Conservation (phyloP, 1,284 basidiomycete genomes). For the Ceratobasidium theobromae region DNA sequence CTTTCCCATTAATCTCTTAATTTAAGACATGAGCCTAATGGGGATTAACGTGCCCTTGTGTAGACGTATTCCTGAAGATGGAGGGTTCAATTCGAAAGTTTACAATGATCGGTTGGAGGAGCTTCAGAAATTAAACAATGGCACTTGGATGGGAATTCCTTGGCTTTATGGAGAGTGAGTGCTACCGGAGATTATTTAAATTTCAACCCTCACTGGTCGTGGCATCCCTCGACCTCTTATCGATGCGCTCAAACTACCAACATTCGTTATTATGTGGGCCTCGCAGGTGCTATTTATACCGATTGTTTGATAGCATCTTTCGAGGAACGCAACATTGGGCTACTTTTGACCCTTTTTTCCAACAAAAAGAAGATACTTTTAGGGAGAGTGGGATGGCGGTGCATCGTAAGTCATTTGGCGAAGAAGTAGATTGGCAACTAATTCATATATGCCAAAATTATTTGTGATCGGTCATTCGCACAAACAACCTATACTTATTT, state of each 20-base stretch:
- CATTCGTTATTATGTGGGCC: neutral
- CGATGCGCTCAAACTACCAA: neutral
- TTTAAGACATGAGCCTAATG: no score
- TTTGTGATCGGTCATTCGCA: neutral
- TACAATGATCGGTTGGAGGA: constrained; percentile 74
- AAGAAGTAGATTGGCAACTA: no score
- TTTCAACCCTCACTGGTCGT: neutral
- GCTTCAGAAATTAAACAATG: constrained; percentile 53
- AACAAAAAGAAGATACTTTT: constrained; percentile 83
- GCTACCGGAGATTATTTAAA: constrained; percentile 10
- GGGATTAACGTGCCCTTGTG: neutral
- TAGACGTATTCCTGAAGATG: constrained; percentile 72
- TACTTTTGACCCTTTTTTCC: constrained; percentile 81
- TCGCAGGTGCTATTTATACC: constrained; percentile 62
- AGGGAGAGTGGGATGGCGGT: constrained; percentile 77
- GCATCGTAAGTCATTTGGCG: constrained; percentile 54
- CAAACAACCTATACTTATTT: constrained; percentile 34
- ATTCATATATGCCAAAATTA: no score
- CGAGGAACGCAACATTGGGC: constrained; percentile 71
- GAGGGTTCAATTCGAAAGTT: constrained; percentile 61
- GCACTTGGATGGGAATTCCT: constrained; percentile 88
- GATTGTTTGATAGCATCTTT: constrained; percentile 78
- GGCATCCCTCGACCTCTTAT: neutral
- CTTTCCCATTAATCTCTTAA: neutral
- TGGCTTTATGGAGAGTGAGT: constrained; percentile 93